Conservation (phyloP, 176 grass and related monocot genomes). For the Bonia amplexicaulis region DNA sequence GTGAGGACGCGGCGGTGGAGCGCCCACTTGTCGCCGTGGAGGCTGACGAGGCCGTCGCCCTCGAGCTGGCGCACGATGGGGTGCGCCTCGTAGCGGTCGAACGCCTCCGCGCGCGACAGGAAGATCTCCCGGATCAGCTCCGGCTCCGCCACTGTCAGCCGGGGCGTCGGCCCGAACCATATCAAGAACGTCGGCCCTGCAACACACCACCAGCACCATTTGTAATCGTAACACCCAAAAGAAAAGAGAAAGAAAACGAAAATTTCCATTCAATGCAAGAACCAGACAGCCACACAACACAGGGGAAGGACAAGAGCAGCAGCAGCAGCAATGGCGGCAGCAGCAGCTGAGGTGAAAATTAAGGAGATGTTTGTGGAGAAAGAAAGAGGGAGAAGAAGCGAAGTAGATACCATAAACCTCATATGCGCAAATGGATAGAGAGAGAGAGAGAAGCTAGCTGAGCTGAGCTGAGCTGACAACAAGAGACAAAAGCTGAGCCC, state of each 20-base stretch:
- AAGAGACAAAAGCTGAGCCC: conserved; percentile 69
- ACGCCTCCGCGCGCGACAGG: conserved; percentile 50
- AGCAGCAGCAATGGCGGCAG: background rate
- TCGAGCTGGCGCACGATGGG: conserved; percentile 81
- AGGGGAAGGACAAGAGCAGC: background rate
- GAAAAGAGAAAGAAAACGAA: background rate
- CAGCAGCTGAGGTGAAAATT: background rate
- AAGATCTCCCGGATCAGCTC: conserved; percentile 83
- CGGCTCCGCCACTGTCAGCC: conserved; percentile 67
- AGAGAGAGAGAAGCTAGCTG: conserved; percentile 15
- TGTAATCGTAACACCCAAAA: background rate
- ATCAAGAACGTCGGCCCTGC: conserved; percentile 71
- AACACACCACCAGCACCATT: background rate
- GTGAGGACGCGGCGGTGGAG: conserved; percentile 68
- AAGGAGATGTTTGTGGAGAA: background rate
- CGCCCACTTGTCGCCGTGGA: conserved; percentile 79
- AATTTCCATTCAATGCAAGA: conserved; percentile 21
- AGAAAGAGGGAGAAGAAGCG: background rate
- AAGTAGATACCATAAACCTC: background rate
- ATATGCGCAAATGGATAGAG: conserved; percentile 23
- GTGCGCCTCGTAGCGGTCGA: conserved; percentile 87
- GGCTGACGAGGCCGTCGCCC: conserved; percentile 80
- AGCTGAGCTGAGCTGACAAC: conserved; percentile 52
- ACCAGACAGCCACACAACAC: background rate
- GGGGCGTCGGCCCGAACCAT: conserved; percentile 87